Percentiles rank a stretch among this genome's conserved stretches.
Conservation (phyloP, 2,329 filamentous ascomycete genomes). For the Botrytis hyacinthi region DNA sequence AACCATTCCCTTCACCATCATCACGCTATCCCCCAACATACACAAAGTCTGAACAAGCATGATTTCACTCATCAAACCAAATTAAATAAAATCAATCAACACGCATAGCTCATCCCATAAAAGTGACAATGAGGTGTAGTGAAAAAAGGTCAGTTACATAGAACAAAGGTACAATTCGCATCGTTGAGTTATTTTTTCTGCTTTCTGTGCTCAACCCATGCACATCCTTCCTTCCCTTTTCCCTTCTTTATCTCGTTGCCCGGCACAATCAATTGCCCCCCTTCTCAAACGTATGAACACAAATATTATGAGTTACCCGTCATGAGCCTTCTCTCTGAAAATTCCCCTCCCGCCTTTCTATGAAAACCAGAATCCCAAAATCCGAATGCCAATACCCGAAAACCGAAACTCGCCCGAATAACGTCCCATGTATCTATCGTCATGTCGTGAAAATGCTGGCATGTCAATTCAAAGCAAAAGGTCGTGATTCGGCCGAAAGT, state of each 20-base stretch:
- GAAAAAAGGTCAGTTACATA: constrained; percentile 21
- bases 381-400: constrained; percentile 17
- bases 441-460: constrained; percentile 21
- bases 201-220: constrained; percentile 17
- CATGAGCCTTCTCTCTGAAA: neutral
- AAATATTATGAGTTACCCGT: constrained; percentile 9
- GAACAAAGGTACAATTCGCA: constrained; percentile 24
- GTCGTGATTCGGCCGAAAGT: constrained; percentile 18
- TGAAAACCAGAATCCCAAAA: constrained; percentile 7
- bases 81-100: constrained; percentile 1
- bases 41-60: neutral
- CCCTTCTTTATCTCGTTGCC: constrained; percentile 14
- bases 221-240: neutral
- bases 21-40: neutral
- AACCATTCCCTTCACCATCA: neutral
- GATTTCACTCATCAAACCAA: constrained; percentile 2
- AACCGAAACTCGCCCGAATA: constrained; percentile 12
- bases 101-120: neutral
- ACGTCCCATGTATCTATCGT: constrained; percentile 19
- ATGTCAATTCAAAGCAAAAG: constrained; percentile 19
- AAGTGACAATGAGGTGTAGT: constrained; percentile 16
- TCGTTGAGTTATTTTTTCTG: constrained; percentile 20
- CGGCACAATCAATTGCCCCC: constrained; percentile 12
- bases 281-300: constrained; percentile 16
- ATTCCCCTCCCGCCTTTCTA: constrained; percentile 5